phyloP scores from a whole-genome alignment of 1,284 basidiomycete species.

The Fomitopsis schrenkii region DNA sequence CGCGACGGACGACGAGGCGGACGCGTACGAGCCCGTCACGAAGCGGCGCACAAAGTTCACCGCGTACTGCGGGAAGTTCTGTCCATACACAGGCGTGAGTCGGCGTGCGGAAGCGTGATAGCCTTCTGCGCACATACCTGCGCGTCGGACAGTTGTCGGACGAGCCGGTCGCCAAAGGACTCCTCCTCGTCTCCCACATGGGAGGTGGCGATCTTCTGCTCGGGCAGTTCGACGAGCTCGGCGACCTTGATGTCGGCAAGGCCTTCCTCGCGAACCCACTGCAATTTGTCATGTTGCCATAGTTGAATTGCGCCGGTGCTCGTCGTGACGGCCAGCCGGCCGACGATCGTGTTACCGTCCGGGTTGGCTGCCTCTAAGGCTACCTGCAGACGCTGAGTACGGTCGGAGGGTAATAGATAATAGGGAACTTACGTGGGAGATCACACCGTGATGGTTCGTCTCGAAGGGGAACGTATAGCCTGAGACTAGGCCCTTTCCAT shows the following conservation, averaged over 20 bases:
- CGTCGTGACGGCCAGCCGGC: constrained; percentile 63
- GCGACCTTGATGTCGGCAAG: constrained; percentile 64
- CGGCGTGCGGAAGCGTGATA: background rate
- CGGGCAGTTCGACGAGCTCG: constrained; percentile 78
- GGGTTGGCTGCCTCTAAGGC: constrained; percentile 51
- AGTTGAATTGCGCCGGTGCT: constrained; percentile 78
- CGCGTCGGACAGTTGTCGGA: constrained; percentile 60
- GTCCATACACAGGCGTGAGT: constrained; percentile 2
- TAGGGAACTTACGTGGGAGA: constrained; percentile 54
- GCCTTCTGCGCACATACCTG: constrained; percentile 40
- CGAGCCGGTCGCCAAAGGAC: constrained; percentile 50
- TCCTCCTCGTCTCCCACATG: constrained; percentile 44
- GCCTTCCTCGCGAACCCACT: constrained; percentile 85
- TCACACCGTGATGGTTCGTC: constrained; percentile 65
- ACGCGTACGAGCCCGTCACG: constrained; percentile 65
- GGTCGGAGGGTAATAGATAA: background rate
- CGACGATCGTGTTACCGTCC: constrained; percentile 35
- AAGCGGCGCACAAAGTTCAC: constrained; percentile 70
- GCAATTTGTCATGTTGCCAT: constrained; percentile 58
- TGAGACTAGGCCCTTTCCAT: constrained; percentile 53
- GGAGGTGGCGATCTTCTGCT: constrained; percentile 46
- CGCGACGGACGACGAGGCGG: constrained; percentile 36
- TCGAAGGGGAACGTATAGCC: constrained; percentile 74
- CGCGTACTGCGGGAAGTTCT: constrained; percentile 74
- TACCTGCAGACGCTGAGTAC: constrained; percentile 34